Base-by-base conservation (phyloP, 1,284 basidiomycete genomes). In the Mycena sp. region DNA sequence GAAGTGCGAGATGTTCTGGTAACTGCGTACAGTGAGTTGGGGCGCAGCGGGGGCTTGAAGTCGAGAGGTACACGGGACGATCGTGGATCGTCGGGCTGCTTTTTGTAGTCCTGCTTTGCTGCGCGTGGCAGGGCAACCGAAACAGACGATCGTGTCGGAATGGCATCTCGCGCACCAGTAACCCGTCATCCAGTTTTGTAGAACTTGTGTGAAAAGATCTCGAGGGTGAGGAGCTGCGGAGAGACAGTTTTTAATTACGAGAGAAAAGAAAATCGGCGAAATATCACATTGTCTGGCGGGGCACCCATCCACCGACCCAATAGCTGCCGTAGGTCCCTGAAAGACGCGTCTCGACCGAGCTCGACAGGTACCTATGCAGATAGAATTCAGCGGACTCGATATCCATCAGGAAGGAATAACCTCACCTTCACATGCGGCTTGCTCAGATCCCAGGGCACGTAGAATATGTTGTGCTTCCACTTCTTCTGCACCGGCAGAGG, bases 401-500 rank as follows among this genome's bases (percentile, higher is more conserved):
- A 29, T 35, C 23, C 41, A 52, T 4, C 25, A 32, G 10, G 2
- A 21, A 12, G 62, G 55, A 11, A n/a, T n/a, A n/a, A 41, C 62
- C 78, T 55, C 64, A 92, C 91, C 79, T 87, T 86, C 45, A 88
- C 76, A 67, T 91, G 89, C 0, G 87, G 84, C 70, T 87, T 87
- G 9, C 77, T 76, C 6, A 82, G 56, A 72, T 95, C 92, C 82
- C 88, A 90, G 6, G 96, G 95, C 37, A 98, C 82, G 73, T 93
- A 96, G 66, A 81, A 86, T 29, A 96, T 79, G 7, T 78, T 79
- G 69, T 95, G 90, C 32, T 80, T 83, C 88, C 94, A 95, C 73
- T 93, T 95, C 80, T 94, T 96, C 66, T 92, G 87, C 61, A 98
- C 85, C 0, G 98, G 98, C 19, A 99, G 81, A 2, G 97, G 97